Percentiles rank a stretch among this genome's conserved stretches.
phyloP scores from a whole-genome alignment of 108 stramenopile genomes.

The Skeletonema grethae region DNA sequence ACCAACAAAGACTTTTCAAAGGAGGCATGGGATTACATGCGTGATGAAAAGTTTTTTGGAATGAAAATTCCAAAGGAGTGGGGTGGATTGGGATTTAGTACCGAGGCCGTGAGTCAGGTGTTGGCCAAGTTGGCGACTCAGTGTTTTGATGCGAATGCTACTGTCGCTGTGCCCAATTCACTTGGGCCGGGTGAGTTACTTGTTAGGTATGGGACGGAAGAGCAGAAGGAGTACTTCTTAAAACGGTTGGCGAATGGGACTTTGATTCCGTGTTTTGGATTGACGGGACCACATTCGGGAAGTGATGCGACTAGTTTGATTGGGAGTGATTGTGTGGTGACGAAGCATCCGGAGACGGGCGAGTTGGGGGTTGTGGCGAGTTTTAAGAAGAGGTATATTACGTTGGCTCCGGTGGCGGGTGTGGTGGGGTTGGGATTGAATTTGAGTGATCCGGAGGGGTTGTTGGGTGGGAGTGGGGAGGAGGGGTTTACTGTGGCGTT shows the following conservation, averaged over 20 bases:
- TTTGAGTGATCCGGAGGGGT: conserved; percentile 89
- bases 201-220: conserved; percentile 91
- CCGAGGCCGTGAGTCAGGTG: conserved; percentile 90
- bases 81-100: conserved; percentile 95
- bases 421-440: conserved; percentile 96
- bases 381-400: conserved; percentile 99
- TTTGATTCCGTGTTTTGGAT: conserved; percentile 97
- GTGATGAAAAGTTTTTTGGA: conserved; percentile 93
- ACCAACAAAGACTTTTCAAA: conserved; percentile 86
- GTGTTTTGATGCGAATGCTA: conserved; percentile 92
- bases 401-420: conserved; percentile 96
- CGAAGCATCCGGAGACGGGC: conserved; percentile 79
- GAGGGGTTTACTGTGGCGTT: conserved; percentile 97
- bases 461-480: conserved; percentile 88
- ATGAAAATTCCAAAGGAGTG: conserved; percentile 97
- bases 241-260: conserved; percentile 94
- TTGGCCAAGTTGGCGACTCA: conserved; percentile 87
- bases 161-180: conserved; percentile 97
- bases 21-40: conserved; percentile 95
- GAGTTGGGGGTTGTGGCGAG: conserved; percentile 92
- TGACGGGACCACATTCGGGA: conserved; percentile 96
- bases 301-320: conserved; percentile 96
- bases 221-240: conserved; percentile 95
- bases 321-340: conserved; percentile 87
- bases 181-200: conserved; percentile 97